Evolutionary conservation across 2,329 filamentous ascomycete species (phyloP).

Genomic region (Claviceps sp.): DNA sequence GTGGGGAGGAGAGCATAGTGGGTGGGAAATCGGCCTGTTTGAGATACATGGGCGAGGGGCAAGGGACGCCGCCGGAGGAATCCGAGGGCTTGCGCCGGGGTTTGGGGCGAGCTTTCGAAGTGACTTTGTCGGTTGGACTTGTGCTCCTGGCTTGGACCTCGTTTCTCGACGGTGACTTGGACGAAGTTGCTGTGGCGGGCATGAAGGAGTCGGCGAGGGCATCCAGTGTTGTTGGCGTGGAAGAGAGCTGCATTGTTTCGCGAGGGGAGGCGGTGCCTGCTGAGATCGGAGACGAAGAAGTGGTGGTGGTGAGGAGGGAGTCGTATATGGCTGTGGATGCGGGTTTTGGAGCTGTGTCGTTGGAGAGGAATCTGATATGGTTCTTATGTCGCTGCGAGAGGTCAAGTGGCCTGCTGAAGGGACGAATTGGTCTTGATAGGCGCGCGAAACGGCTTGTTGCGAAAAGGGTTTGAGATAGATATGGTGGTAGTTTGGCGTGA

Average conservation of each 20-base stretch:
- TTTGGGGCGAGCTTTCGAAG: too few species aligned
- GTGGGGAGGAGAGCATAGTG: slow-evolving; percentile 28
- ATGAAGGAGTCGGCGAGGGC: neutral
- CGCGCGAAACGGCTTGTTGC: neutral
- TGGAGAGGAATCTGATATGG: neutral
- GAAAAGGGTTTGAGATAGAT: neutral
- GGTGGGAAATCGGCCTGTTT: slow-evolving; percentile 33
- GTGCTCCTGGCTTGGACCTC: neutral
- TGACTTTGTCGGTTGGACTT: neutral
- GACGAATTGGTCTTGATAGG: neutral
- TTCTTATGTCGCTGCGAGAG: neutral
- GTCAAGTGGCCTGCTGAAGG: neutral
- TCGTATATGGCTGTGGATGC: neutral
- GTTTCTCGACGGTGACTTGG: neutral
- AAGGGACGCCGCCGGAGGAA: slow-evolving; percentile 44
- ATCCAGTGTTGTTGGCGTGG: neutral
- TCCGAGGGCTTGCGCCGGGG: slow-evolving; percentile 15
- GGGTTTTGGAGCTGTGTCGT: neutral
- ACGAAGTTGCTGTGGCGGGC: neutral
- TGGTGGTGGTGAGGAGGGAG: neutral
- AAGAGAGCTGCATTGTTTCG: neutral
- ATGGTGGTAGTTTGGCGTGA: neutral
- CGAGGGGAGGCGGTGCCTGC: neutral
- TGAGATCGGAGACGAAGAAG: neutral
- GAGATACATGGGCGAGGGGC: slow-evolving; percentile 50